Base-by-base conservation (phyloP, 2,329 filamentous ascomycete genomes). In the Botrytis deweyae region DNA sequence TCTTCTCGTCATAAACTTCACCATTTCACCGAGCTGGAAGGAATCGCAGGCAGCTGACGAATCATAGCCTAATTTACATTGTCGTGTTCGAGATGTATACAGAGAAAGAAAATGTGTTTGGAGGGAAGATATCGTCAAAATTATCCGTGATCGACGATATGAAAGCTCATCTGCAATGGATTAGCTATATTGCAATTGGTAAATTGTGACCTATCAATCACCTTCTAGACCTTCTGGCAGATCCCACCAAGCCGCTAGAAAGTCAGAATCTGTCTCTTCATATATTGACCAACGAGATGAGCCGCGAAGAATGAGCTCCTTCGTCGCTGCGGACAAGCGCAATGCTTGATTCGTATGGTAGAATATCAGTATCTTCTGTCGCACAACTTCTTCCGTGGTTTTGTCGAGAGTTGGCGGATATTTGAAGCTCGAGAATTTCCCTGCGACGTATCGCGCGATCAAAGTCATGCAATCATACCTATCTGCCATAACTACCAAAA, bases 1-100 rank as follows among this genome's bases (percentile, higher is more conserved):
- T 76, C 89, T 89, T 76, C 86, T 86, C 22, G 85, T 83, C 52
- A 94, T 87, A 81, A 94, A 94, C 77, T 89, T 90, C 76, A 93
- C 83, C 86, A 93, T 93, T 82, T 94, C 91, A 36, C 92, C 92
- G 1, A 95, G 87, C 82, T 95, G 92, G 79, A 92, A 95, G 2
- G 89, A 90, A 82, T 95, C 92, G 81, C 92, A 94, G 61, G 91
- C 89, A 2, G 87, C 82, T 75, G 89, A 92, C 3, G 89, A 90
- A 79, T 93, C 91, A 81, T 94, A 94, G 70, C 92, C 92, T 0
- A 93, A 86, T 78, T 89, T 89, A 81, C 92, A 94, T 80, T 94
- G 92, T 40, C 85, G 82, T 42, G 85, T 86, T n/a, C 90, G 88
- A 16, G 91, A 92, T 1, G 88, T 88, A 81, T 94, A 94, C 0